These are phyloP conservation scores for Wickerhamiella allomyrinae DNA, from an alignment of 805 yeast species.

Conservation along the genomic window DNA sequence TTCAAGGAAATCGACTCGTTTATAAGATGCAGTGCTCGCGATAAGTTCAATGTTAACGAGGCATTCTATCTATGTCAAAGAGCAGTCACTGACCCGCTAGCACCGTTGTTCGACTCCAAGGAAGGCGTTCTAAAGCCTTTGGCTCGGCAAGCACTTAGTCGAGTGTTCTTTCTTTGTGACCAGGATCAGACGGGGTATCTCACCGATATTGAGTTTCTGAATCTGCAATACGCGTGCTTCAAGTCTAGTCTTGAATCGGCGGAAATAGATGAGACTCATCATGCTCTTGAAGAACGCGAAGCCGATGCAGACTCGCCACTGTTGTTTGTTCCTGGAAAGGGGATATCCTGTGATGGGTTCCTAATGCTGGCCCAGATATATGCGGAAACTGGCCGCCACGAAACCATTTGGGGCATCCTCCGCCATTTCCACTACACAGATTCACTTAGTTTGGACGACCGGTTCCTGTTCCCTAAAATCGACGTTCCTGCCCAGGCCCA, in stretches of 20 bases:
- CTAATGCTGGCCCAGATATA: conserved; percentile 62
- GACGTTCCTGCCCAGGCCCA: conserved; percentile 63
- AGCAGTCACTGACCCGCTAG: conserved; percentile 82
- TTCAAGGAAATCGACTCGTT: conserved; percentile 92
- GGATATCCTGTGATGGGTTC: conserved; percentile 64
- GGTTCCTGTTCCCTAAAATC: conserved; percentile 61
- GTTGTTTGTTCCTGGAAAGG: conserved; percentile 25
- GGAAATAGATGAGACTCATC: conserved; percentile 29
- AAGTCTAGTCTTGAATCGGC: conserved; percentile 35
- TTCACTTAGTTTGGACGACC: conserved; percentile 70
- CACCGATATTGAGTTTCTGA: conserved; percentile 53
- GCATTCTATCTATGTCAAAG: conserved; percentile 87
- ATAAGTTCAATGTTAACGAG: conserved; percentile 74
- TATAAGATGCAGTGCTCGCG: conserved; percentile 72
- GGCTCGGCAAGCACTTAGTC: conserved; percentile 57
- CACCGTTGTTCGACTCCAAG: conserved; percentile 88
- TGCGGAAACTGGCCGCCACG: conserved; percentile 88
- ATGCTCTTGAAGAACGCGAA: conserved; percentile 23
- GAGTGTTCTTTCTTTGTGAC: conserved; percentile 76
- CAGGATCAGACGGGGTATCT: conserved; percentile 80
- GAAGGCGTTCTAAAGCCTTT: conserved; percentile 68
- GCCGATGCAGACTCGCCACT: conserved; percentile 6
- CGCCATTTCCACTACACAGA: conserved; percentile 84
- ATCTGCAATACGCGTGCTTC: conserved; percentile 64
- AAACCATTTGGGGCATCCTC: conserved; percentile 90